A percentile compares a stretch with the other conserved stretches of the same genome.
Conservation (phyloP, 805 yeast species). For the Ogataea saltuana region DNA sequence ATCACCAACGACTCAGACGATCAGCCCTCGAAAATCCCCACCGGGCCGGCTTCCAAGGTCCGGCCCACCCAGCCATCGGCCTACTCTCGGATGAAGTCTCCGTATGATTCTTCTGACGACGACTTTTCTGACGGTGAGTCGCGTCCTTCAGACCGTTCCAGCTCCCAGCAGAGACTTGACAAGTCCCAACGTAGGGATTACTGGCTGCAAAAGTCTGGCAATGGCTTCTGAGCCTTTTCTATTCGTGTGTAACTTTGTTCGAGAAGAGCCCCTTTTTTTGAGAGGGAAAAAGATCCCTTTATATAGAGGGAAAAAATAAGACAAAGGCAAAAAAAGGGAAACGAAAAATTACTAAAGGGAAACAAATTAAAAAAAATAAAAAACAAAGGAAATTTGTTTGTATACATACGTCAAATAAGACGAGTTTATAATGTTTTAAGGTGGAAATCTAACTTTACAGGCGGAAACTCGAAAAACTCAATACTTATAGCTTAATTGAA, state of each 20-base stretch:
- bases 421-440: too few species aligned
- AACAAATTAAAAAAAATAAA: background rate
- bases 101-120: conserved; percentile 5
- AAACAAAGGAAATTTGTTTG: background rate
- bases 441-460: background rate
- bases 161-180: background rate
- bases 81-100: conserved; percentile 28
- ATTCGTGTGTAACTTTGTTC: too few species aligned
- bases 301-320: background rate
- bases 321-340: background rate
- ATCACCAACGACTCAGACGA: conserved; percentile 4
- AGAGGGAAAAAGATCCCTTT: background rate
- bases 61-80: conserved; percentile 5
- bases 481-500: too few species aligned
- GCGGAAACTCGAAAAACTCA: background rate
- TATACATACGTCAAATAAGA: too few species aligned
- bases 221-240: conserved; percentile 19
- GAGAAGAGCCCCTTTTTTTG: background rate
- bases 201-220: conserved; percentile 41
- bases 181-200: conserved; percentile 33
- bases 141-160: background rate
- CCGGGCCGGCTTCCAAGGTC: background rate
- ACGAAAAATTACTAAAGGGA: background rate
- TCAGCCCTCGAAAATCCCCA: background rate
- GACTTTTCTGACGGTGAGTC: conserved; percentile 5